Percentiles rank a stretch among this genome's conserved stretches.
phyloP scores from a whole-genome alignment of 192 early-diverging fungal species.

The Chytriomyces hyalinus region DNA sequence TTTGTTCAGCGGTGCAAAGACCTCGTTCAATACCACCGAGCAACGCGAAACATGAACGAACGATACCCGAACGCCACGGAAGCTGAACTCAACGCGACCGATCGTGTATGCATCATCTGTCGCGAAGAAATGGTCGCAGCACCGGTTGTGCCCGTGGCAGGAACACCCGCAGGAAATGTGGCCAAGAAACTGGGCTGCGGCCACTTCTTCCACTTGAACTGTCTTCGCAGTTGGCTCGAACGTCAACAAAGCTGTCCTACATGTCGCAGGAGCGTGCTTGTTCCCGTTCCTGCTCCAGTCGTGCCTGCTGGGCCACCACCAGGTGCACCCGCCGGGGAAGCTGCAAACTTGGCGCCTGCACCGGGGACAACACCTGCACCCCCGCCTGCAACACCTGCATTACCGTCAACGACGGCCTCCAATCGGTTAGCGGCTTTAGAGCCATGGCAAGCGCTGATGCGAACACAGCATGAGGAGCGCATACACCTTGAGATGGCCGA shows the following conservation, averaged over 20 bases:
- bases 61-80: slow-evolving; percentile 92
- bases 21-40: slow-evolving; percentile 88
- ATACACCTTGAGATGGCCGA: slow-evolving; percentile 1
- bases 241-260: slow-evolving; percentile 98
- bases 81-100: slow-evolving; percentile 83
- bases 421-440: background rate
- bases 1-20: slow-evolving; percentile 89
- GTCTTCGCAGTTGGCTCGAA: slow-evolving; percentile 95
- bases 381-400: slow-evolving; percentile 28
- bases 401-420: slow-evolving; percentile 17
- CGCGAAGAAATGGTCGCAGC: slow-evolving; percentile 86
- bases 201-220: slow-evolving; percentile 97
- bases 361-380: slow-evolving; percentile 25
- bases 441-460: no score
- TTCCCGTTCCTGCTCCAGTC: slow-evolving; percentile 13
- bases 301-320: slow-evolving; percentile 6
- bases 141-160: slow-evolving; percentile 17
- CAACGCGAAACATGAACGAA: slow-evolving; percentile 95
- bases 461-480: slow-evolving; percentile 9
- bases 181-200: slow-evolving; percentile 96
- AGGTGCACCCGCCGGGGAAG: background rate
- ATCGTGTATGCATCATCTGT: slow-evolving; percentile 89
- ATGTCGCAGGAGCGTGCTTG: slow-evolving; percentile 58
- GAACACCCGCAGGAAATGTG: slow-evolving; percentile 52
- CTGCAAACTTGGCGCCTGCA: slow-evolving; percentile 19